Percentiles rank a stretch among this genome's conserved stretches.
Evolutionary conservation across 2,329 filamentous ascomycete species (phyloP).

Genomic region (Hymenoscyphus fructigenus): DNA sequence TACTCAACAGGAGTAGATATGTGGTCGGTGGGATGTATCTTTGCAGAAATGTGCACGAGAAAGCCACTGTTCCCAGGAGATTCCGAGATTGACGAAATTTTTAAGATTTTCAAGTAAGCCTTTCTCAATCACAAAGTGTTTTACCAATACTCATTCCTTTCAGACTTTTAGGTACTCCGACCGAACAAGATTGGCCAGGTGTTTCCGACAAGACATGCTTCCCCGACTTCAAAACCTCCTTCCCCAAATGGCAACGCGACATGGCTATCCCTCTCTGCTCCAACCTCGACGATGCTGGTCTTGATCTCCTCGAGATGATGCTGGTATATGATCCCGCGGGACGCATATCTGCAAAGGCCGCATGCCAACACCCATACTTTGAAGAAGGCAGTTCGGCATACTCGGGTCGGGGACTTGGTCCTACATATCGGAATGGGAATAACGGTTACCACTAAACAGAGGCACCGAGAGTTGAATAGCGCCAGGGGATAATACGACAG

Average conservation of each 20-base stretch:
- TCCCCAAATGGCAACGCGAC: conserved; percentile 86
- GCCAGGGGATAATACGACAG: conserved; percentile 16
- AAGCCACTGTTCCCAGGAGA: conserved; percentile 92
- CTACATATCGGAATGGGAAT: conserved; percentile 35
- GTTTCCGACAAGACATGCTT: conserved; percentile 72
- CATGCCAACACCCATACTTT: conserved; percentile 84
- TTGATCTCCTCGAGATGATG: conserved; percentile 67
- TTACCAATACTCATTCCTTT: conserved; percentile 25
- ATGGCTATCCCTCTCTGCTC: conserved; percentile 64
- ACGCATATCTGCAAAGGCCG: conserved; percentile 86
- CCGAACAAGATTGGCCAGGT: conserved; percentile 80
- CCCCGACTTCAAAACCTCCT: conserved; percentile 88
- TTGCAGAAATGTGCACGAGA: conserved; percentile 93
- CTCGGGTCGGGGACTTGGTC: conserved; percentile 35
- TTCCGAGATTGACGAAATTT: conserved; percentile 91
- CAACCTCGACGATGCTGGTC: conserved; percentile 68
- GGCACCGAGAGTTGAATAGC: conserved; percentile 9
- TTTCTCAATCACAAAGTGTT: not conserved
- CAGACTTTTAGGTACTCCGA: conserved; percentile 78
- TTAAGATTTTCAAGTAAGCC: conserved; percentile 84
- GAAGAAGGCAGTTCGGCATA: conserved; percentile 39
- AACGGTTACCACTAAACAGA: conserved; percentile 34
- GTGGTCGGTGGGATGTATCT: conserved; percentile 94
- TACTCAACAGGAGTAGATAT: conserved; percentile 95
- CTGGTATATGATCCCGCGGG: conserved; percentile 85